These are phyloP conservation scores for Aspergillus flavus DNA, from an alignment of 2,329 filamentous ascomycete genomes.

Conservation along the genomic window DNA sequence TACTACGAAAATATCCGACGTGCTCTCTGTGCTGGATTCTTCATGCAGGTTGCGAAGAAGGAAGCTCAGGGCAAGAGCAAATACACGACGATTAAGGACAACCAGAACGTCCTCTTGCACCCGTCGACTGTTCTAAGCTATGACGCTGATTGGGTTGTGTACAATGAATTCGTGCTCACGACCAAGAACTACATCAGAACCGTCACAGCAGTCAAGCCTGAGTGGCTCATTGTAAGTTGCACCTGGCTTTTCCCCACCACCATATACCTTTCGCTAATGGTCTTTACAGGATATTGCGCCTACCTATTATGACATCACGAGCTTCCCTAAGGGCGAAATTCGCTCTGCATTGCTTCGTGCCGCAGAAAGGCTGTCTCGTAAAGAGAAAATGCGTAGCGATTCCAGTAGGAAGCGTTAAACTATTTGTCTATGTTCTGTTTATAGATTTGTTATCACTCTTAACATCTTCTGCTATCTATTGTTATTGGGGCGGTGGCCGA, in stretches of 20 bases:
- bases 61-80: conserved; percentile 79
- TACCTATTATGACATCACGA: conserved; percentile 82
- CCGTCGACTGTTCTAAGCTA: conserved; percentile 86
- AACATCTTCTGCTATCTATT: not conserved
- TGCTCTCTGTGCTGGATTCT: conserved; percentile 91
- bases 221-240: conserved; percentile 84
- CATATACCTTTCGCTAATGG: conserved; percentile 32
- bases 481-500: not conserved
- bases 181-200: conserved; percentile 98
- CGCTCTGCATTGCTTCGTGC: conserved; percentile 65
- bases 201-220: conserved; percentile 85
- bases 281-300: conserved; percentile 79
- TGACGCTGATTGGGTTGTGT: conserved; percentile 94
- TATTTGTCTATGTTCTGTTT: conserved; percentile 17
- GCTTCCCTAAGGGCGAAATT: conserved; percentile 83
- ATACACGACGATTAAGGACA: conserved; percentile 94
- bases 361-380: conserved; percentile 57
- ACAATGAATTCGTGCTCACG: conserved; percentile 97
- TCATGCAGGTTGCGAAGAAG: conserved; percentile 98
- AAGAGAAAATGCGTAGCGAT: conserved; percentile 52
- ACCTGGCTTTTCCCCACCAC: not conserved
- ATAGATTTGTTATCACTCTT: conserved; percentile 4
- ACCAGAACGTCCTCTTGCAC: conserved; percentile 90
- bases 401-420: conserved; percentile 35
- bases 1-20: conserved; percentile 98